phyloP scores from a whole-genome alignment of 2,329 filamentous ascomycete species.

The Xylaria hypoxylon region DNA sequence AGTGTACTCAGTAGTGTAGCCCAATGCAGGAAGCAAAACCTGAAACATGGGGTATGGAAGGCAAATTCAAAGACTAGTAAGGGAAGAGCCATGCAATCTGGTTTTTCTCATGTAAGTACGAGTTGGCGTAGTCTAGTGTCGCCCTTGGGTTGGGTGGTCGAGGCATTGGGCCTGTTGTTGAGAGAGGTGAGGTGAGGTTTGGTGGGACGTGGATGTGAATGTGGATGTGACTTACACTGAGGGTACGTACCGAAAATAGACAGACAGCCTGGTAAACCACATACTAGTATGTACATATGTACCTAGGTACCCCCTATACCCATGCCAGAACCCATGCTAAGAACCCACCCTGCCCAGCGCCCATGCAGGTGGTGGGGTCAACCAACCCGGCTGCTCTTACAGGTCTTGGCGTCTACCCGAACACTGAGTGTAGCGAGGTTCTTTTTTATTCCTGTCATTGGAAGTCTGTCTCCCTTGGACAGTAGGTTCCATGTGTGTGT shows the following conservation, averaged over 20 bases:
- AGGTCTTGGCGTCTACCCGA: conserved; percentile 19
- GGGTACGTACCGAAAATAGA: conserved; percentile 44
- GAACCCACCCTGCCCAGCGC: too few species aligned
- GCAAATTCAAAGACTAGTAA: conserved; percentile 42
- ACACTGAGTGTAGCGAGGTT: background rate
- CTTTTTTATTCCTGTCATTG: conserved; percentile 5
- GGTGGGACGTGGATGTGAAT: background rate
- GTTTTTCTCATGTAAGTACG: conserved; percentile 39
- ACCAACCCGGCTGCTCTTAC: conserved; percentile 24
- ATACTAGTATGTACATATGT: too few species aligned
- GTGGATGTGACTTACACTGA: conserved; percentile 11
- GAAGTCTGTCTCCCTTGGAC: conserved; percentile 27
- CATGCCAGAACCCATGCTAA: too few species aligned
- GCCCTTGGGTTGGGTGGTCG: conserved; percentile 28
- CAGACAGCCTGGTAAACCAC: background rate
- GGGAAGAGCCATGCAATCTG: conserved; percentile 37
- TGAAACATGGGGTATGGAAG: conserved; percentile 50
- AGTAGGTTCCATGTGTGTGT: too few species aligned
- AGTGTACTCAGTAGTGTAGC: too few species aligned
- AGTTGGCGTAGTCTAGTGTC: conserved; percentile 25
- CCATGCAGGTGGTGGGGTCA: conserved; percentile 20
- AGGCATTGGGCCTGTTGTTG: conserved; percentile 3
- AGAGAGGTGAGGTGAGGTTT: conserved; percentile 23
- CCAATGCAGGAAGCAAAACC: conserved; percentile 45
- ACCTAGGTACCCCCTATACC: too few species aligned